These are phyloP conservation scores for Saturnispora zaruensis DNA, from an alignment of 805 yeast genomes.

Conservation along the genomic window DNA sequence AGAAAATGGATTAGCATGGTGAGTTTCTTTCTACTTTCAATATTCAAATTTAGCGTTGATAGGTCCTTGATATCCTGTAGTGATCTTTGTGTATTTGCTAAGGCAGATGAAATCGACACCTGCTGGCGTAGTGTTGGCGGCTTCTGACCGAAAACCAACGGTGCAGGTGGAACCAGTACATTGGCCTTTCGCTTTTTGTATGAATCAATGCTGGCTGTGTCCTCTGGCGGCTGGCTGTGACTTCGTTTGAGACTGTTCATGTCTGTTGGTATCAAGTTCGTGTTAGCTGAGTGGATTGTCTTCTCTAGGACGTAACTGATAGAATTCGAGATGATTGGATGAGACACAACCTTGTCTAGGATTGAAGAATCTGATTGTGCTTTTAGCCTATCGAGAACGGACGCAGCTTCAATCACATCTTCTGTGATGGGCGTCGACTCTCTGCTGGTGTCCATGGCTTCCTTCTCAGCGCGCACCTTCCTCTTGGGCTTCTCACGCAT, in stretches of 20 bases:
- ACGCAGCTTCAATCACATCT: conserved; percentile 1
- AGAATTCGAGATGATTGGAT: conserved; percentile 30
- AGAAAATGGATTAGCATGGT: conserved; percentile 73
- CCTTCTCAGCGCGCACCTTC: neutral
- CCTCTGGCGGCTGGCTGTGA: neutral
- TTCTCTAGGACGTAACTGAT: conserved; percentile 31
- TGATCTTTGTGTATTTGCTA: conserved; percentile 23
- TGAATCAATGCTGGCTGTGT: neutral
- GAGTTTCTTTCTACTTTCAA: conserved; percentile 67
- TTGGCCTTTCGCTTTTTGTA: neutral
- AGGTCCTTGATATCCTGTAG: conserved; percentile 29
- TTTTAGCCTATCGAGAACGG: neutral
- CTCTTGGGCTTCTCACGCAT: neutral
- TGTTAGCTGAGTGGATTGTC: conserved; percentile 25
- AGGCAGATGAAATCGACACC: conserved; percentile 25
- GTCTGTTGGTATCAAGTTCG: conserved; percentile 13
- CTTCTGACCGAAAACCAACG: neutral
- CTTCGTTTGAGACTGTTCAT: neutral
- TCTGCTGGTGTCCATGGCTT: neutral
- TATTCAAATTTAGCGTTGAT: conserved; percentile 28
- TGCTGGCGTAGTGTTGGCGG: conserved; percentile 21
- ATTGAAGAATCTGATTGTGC: conserved; percentile 16
- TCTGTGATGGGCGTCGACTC: neutral
- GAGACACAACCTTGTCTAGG: conserved; percentile 30
- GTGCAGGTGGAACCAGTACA: neutral